These are phyloP conservation scores for Diaporthe capsici DNA, from an alignment of 2,329 filamentous ascomycete genomes.

Conservation along the genomic window DNA sequence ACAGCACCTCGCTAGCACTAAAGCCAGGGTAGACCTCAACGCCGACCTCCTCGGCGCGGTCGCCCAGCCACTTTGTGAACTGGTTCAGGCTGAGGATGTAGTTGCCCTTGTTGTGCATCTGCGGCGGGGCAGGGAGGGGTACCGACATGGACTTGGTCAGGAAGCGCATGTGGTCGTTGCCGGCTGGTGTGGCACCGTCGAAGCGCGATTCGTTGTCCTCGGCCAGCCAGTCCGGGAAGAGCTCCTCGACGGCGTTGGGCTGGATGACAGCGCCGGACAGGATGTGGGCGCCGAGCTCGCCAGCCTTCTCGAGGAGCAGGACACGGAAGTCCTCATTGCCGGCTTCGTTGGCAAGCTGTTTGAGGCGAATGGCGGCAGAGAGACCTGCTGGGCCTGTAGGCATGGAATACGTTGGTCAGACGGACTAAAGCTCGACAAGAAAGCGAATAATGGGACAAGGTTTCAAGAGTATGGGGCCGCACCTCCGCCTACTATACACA, in stretches of 20 bases:
- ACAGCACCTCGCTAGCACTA: conserved; percentile 92
- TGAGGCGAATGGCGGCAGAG: conserved; percentile 92
- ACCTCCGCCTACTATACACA: conserved; percentile 95
- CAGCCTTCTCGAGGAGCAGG: conserved; percentile 92
- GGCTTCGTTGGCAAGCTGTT: conserved; percentile 94
- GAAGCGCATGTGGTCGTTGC: conserved; percentile 91
- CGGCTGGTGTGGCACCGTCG: conserved; percentile 87
- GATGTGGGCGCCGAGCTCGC: conserved; percentile 94
- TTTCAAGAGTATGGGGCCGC: conserved; percentile 39
- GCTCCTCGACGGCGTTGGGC: conserved; percentile 87
- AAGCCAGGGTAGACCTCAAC: conserved; percentile 98
- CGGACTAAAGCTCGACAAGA: not conserved
- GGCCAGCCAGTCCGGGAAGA: conserved; percentile 93
- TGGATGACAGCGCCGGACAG: conserved; percentile 96
- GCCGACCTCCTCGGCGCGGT: conserved; percentile 94
- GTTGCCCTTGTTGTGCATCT: conserved; percentile 99
- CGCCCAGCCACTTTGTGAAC: conserved; percentile 94
- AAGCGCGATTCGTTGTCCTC: conserved; percentile 92
- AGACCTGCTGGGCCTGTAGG: conserved; percentile 86
- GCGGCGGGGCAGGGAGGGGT: conserved; percentile 88
- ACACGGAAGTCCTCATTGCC: conserved; percentile 98
- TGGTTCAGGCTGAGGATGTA: conserved; percentile 98
- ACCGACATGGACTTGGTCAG: conserved; percentile 85
- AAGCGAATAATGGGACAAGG: conserved; percentile 5
- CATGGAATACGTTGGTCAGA: not conserved